phyloP scores from a whole-genome alignment of 1,284 basidiomycete species.

The Irpex lacteus region DNA sequence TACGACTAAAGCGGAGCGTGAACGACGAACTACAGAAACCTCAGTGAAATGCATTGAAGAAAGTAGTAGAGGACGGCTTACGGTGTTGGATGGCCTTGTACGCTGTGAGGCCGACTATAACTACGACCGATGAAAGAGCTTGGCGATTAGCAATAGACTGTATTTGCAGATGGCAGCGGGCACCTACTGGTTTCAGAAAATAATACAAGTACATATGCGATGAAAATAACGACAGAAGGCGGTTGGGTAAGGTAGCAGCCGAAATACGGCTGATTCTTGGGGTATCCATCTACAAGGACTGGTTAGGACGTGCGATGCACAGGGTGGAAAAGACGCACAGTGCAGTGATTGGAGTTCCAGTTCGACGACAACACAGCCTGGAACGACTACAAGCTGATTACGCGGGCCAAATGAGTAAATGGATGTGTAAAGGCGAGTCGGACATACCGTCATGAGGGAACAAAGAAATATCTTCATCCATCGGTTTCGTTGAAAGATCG shows the following conservation, averaged over 20 bases:
- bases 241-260: constrained; percentile 33
- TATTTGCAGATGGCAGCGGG: background rate
- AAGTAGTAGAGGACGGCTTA: constrained; percentile 19
- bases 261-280: constrained; percentile 7
- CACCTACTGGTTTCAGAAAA: constrained; percentile 38
- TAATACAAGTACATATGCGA: constrained; percentile 38
- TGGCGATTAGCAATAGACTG: background rate
- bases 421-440: background rate
- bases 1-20: constrained; percentile 33
- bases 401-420: background rate
- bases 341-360: constrained; percentile 32
- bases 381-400: constrained; percentile 20
- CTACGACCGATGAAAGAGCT: constrained; percentile 20
- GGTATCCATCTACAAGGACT: background rate
- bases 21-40: constrained; percentile 29
- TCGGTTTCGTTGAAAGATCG: constrained; percentile 38
- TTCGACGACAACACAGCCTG: constrained; percentile 31
- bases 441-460: constrained; percentile 3
- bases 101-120: constrained; percentile 35
- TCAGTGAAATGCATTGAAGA: background rate
- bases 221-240: constrained; percentile 32
- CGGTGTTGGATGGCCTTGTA: constrained; percentile 37
- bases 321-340: constrained; percentile 26
- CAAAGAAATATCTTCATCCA: constrained; percentile 21
- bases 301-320: background rate